phyloP scores from a whole-genome alignment of 371 early-diverging fungal species.

The Mortierella sp. region DNA sequence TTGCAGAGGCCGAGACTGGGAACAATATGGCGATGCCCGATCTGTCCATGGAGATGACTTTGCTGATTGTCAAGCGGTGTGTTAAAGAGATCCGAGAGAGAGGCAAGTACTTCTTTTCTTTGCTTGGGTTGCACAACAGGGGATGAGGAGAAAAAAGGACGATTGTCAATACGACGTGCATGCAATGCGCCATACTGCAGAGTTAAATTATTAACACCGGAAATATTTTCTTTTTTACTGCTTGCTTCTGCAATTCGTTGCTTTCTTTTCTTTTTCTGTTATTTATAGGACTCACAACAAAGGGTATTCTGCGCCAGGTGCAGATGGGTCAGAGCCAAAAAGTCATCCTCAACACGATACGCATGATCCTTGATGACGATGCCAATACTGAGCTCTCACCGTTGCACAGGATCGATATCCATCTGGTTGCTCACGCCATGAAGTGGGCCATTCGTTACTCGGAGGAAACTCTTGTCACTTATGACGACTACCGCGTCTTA shows the following conservation, averaged over 20 bases:
- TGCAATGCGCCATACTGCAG: background rate
- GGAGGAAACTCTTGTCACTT: slow-evolving; percentile 51
- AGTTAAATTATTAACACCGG: background rate
- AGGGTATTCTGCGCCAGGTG: slow-evolving; percentile 54
- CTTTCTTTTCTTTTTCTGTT: background rate
- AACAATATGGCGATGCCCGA: slow-evolving; percentile 23
- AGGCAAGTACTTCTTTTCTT: slow-evolving; percentile 24
- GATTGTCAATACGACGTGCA: slow-evolving; percentile 10
- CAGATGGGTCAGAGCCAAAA: slow-evolving; percentile 45
- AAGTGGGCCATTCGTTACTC: slow-evolving; percentile 57
- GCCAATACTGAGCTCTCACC: slow-evolving; percentile 50
- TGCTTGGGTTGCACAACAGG: background rate
- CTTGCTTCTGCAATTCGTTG: background rate
- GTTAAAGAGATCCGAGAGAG: slow-evolving; percentile 56
- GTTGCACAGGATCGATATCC: slow-evolving; percentile 43
- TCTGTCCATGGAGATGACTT: slow-evolving; percentile 54
- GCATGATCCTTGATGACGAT: slow-evolving; percentile 52
- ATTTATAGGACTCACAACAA: slow-evolving; percentile 45
- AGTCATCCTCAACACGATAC: slow-evolving; percentile 39
- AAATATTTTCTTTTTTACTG: background rate
- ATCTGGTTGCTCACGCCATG: slow-evolving; percentile 55
- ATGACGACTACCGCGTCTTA: slow-evolving; percentile 42
- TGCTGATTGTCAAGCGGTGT: slow-evolving; percentile 49
- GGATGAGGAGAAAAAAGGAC: background rate
- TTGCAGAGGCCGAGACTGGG: slow-evolving; percentile 27